These are phyloP conservation scores for Saturnispora dispora DNA, from an alignment of 805 yeast genomes.

Conservation along the genomic window DNA sequence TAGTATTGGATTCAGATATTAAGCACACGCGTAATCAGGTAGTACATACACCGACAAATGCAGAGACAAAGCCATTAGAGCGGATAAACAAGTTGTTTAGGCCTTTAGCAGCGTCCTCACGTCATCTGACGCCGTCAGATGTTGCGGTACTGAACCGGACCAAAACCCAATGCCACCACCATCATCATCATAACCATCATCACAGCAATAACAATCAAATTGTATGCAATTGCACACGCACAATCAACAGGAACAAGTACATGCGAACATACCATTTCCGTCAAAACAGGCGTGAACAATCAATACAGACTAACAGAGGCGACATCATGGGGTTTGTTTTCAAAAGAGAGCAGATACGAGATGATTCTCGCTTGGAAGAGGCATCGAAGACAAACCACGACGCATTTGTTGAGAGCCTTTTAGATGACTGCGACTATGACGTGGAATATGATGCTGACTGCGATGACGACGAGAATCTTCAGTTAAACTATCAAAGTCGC, in stretches of 20 bases:
- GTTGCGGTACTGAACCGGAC: background rate
- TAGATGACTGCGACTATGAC: constrained; percentile 20
- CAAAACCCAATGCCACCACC: background rate
- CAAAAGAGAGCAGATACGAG: constrained; percentile 17
- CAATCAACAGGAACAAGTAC: constrained; percentile 4
- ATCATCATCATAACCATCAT: background rate
- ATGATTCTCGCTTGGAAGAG: constrained; percentile 9
- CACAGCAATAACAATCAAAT: background rate
- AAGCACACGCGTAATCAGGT: background rate
- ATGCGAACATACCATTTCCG: constrained; percentile 7
- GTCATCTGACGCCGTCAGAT: background rate
- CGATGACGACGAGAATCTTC: constrained; percentile 8
- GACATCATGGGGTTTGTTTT: constrained; percentile 24
- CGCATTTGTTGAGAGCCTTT: constrained; percentile 14
- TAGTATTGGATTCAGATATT: background rate
- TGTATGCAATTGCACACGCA: constrained; percentile 1
- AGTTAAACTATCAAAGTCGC: background rate
- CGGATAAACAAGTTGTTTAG: constrained; percentile 16
- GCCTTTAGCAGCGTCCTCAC: constrained; percentile 13
- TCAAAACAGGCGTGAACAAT: constrained; percentile 11
- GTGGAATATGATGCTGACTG: constrained; percentile 22
- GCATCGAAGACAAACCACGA: constrained; percentile 17
- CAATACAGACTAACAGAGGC: constrained; percentile 16
- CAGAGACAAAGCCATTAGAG: background rate
- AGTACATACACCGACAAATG: background rate